Base-by-base conservation (phyloP, 768 basidiomycete genomes). In the Auricularia sp. region DNA sequence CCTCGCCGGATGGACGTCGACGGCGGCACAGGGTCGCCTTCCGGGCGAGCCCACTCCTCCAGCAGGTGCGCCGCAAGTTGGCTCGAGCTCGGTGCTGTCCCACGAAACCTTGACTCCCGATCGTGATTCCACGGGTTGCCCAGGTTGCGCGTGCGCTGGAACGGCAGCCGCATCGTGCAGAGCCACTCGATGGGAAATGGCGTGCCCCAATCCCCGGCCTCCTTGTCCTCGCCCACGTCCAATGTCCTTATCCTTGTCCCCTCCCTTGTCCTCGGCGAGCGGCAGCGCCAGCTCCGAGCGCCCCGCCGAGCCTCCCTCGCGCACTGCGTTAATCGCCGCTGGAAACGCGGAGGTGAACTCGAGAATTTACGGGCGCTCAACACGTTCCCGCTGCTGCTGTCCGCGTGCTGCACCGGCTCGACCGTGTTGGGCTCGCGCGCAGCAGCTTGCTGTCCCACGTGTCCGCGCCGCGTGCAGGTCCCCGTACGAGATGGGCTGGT, bases 101-200 rank as follows among this genome's bases (percentile, higher is more conserved):
- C 91, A 79, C 13, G 90, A 93, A 7, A 91, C 85, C 77, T 91
- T 89, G 56, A 91, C 70, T 90, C 87, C 62, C 84, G 78, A 65
- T 89, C 90, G 68, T 92, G 85, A 69, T 98, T 98, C 93, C 94
- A 98, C 2, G 89, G 88, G 72, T 98, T 98, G 54, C 91, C 85
- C 62, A 97, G 74, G 71, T 93, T 89, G 34, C 87, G 82, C 39
- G 89, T 89, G 56, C 83, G 83, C 67, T 79, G 75, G 75, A 98
- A 98, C 0, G 92, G 85, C 2, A 98, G 73, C 2, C 81, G 80
- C 13, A 82, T 77, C 0, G 85, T 89, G 68, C 81, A 83, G 58
- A 94, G 68, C 95, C 95, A 97, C 69, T 94, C 82, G 33, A 97
- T 77, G 66, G 81, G 81, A 81, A 98, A 97, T 3, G 88, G 80